phyloP scores from a whole-genome alignment of 495 filamentous ascomycete genomes.

The Neurospora africana region DNA sequence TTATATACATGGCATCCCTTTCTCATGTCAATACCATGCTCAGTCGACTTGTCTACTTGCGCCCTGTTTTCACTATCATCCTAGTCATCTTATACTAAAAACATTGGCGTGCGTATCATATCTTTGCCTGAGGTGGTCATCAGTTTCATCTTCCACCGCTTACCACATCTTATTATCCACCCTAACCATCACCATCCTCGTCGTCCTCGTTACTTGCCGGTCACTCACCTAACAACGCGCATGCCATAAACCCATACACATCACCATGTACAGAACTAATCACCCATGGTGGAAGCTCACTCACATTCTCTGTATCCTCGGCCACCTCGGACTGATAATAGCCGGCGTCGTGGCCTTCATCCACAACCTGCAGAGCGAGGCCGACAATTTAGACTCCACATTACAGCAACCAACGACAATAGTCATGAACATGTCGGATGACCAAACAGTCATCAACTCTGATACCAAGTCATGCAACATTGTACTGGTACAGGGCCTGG shows the following conservation, averaged over 20 bases:
- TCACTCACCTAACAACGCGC: background rate
- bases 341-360: slow-evolving; percentile 10
- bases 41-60: background rate
- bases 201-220: background rate
- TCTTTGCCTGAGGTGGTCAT: background rate
- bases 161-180: background rate
- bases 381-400: background rate
- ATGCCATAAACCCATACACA: background rate
- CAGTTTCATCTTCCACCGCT: background rate
- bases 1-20: background rate
- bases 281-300: slow-evolving; percentile 20
- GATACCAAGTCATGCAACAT: background rate
- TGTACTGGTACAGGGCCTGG: background rate
- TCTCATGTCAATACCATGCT: background rate
- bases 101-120: background rate
- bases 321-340: slow-evolving; percentile 15
- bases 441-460: background rate
- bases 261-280: slow-evolving; percentile 21
- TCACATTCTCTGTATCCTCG: slow-evolving; percentile 16
- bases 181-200: background rate
- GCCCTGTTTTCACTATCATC: background rate
- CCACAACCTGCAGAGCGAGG: slow-evolving; percentile 8
- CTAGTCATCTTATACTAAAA: background rate
- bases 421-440: background rate
- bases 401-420: background rate